phyloP scores from a whole-genome alignment of 768 basidiomycete genomes.

The Hericium rajendrae region DNA sequence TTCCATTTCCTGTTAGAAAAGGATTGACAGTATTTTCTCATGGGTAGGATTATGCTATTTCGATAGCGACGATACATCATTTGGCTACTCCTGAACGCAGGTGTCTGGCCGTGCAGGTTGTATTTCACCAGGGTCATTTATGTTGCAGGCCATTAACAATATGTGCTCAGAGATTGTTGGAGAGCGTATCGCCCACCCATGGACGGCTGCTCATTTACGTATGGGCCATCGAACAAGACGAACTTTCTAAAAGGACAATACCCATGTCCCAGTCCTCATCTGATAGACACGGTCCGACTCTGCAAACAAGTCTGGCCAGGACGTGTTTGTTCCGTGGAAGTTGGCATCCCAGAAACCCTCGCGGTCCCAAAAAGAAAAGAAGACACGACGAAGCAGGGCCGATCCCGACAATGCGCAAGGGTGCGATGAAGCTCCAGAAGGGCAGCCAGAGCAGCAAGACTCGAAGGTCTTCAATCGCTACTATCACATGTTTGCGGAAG shows the following conservation, averaged over 20 bases:
- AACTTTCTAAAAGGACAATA: slow-evolving; percentile 67
- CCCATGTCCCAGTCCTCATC: slow-evolving; percentile 20
- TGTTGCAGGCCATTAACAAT: background rate
- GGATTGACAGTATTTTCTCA: no score
- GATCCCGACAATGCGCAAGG: no score
- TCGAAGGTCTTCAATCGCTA: slow-evolving; percentile 71
- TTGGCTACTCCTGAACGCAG: slow-evolving; percentile 74
- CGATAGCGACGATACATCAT: slow-evolving; percentile 97
- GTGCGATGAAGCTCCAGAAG: background rate
- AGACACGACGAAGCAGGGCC: slow-evolving; percentile 8
- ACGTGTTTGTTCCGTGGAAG: slow-evolving; percentile 91
- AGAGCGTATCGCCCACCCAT: slow-evolving; percentile 52
- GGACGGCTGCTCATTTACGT: slow-evolving; percentile 88
- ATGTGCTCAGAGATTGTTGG: slow-evolving; percentile 43
- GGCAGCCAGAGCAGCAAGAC: background rate
- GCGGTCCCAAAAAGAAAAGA: slow-evolving; percentile 5
- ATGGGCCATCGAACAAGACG: slow-evolving; percentile 94
- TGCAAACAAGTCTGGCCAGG: slow-evolving; percentile 38
- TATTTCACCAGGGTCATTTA: background rate
- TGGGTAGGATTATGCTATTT: slow-evolving; percentile 85
- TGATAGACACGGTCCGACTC: slow-evolving; percentile 10
- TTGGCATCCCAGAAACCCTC: slow-evolving; percentile 22
- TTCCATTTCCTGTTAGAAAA: no score
- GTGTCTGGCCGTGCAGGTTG: slow-evolving; percentile 62
- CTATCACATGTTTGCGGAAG: slow-evolving; percentile 89